phyloP scores from a whole-genome alignment of 192 early-diverging fungal species.

The Linnemannia exigua region DNA sequence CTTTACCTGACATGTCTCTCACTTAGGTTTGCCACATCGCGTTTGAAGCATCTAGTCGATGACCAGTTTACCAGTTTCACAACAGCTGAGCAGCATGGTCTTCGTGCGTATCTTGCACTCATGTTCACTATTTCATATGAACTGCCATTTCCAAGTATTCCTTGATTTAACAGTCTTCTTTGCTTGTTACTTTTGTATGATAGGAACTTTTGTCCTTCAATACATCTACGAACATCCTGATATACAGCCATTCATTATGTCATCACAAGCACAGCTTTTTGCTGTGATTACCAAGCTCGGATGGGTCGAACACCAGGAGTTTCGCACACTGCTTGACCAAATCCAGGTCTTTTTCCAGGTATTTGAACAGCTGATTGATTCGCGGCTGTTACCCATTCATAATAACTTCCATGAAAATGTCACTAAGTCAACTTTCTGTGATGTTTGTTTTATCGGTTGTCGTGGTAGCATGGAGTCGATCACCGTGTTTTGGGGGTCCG shows the following conservation, averaged over 20 bases:
- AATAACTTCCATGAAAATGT: not conserved
- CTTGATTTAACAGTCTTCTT: not conserved
- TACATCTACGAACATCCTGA: constrained; percentile 69
- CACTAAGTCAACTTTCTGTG: not conserved
- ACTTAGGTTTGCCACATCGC: constrained; percentile 51
- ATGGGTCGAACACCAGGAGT: constrained; percentile 80
- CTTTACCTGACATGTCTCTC: too few relatives aligned
- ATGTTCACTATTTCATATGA: not conserved
- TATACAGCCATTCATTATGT: constrained; percentile 67
- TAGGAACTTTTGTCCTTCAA: constrained; percentile 67
- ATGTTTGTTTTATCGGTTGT: not conserved
- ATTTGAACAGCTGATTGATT: not conserved
- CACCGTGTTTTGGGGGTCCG: constrained; percentile 33
- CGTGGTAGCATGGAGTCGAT: constrained; percentile 15
- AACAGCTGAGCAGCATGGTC: constrained; percentile 44
- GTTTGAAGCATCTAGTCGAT: constrained; percentile 33
- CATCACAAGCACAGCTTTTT: constrained; percentile 70
- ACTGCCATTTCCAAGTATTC: not conserved
- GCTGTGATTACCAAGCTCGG: constrained; percentile 75
- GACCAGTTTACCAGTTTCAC: constrained; percentile 43
- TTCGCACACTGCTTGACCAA: constrained; percentile 65
- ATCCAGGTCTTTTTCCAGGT: constrained; percentile 73
- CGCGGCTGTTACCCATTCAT: not conserved
- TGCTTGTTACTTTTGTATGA: not conserved
- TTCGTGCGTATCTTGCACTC: constrained; percentile 13